Base-by-base conservation (phyloP, 352 stramenopile genomes). In the Saprolegnia parasitica region DNA sequence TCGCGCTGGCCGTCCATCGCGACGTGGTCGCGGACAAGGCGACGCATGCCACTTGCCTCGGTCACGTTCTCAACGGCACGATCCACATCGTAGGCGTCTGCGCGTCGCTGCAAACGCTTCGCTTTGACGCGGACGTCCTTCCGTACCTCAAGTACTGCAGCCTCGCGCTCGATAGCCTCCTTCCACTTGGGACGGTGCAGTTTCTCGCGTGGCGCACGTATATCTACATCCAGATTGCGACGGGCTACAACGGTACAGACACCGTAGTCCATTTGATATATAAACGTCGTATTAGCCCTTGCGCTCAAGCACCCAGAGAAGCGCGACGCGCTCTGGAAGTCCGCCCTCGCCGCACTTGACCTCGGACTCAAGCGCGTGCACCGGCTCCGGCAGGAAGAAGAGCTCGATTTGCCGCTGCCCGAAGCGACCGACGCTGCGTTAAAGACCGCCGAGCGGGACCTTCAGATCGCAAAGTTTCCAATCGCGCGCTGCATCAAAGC, bases 161-260 rank as follows among this genome's bases (percentile, higher is more conserved):
- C 13, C 50, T 94, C 10, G 77, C 75, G 20, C 73, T 88, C 37
- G 81, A 91, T 20, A 86, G 80, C 0, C 46, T 73, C 2, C 76
- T 92, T 32, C 65, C 77, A 32, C 68, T 92, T 39, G 80, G 78
- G 18, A 92, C 83, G 15, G 81, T 77, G 0, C 85, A 83, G 67
- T 90, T 83, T 68, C 75, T 90, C 23, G 32, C 79, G 11, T 94
- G 84, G 84, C 81, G 83, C 18, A 29, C 86, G 18, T 81, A 89
- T 42, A 62, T 92, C 47, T 86, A 80, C 15, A 67, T 72, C 6
- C 45, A 73, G 9, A 80, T 88, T 18, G 88, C 77, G 21, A 77
- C 80, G 37, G 87, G 83, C 74, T 89, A 90, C 45, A 71, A 89
- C 39, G 52, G 74, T 21, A 76, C 20, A 35, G 29, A 35, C 29